A percentile compares a stretch with the other conserved stretches of the same genome.
Conservation (phyloP, 2,329 filamentous ascomycete genomes). For the Macrophomina tecta region DNA sequence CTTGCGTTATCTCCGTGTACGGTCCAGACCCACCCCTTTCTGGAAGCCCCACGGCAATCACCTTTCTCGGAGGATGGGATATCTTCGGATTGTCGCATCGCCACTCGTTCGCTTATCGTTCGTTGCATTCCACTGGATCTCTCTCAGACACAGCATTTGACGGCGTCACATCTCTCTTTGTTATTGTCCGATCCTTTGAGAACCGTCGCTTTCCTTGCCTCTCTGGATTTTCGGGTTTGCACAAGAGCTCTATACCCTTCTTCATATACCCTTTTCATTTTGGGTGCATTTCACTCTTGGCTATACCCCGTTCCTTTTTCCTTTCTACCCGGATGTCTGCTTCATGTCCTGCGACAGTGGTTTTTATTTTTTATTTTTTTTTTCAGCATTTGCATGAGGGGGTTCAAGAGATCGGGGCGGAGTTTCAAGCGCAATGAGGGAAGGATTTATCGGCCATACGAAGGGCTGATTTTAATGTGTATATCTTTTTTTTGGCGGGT, state of each 20-base stretch:
- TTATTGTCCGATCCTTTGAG: slow-evolving; percentile 1
- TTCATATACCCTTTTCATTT: slow-evolving; percentile 20
- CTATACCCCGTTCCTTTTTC: slow-evolving; percentile 11
- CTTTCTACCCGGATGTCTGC: neutral
- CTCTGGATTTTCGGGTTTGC: slow-evolving; percentile 16
- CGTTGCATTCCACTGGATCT: neutral
- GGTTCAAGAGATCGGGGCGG: neutral
- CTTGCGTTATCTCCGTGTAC: slow-evolving; percentile 15
- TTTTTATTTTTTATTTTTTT: neutral
- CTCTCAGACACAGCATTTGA: neutral
- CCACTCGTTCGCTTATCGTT: slow-evolving; percentile 15
- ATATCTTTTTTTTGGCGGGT: neutral
- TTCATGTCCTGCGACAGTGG: slow-evolving; percentile 8
- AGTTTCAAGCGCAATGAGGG: slow-evolving; percentile 5
- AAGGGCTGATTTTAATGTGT: slow-evolving; percentile 21
- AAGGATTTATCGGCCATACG: neutral
- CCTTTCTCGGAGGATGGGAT: slow-evolving; percentile 5
- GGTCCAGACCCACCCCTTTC: slow-evolving; percentile 10
- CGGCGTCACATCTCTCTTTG: slow-evolving; percentile 8
- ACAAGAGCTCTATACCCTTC: slow-evolving; percentile 17
- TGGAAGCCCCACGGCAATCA: slow-evolving; percentile 16
- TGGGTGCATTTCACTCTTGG: slow-evolving; percentile 15
- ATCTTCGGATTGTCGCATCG: slow-evolving; percentile 11
- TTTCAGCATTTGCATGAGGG: slow-evolving; percentile 18
- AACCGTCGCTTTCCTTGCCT: slow-evolving; percentile 10